A percentile compares a stretch with the other conserved stretches of the same genome.
Evolutionary conservation across 805 yeast genomes (phyloP).

Genomic region (Kodamaea kakaduensis): DNA sequence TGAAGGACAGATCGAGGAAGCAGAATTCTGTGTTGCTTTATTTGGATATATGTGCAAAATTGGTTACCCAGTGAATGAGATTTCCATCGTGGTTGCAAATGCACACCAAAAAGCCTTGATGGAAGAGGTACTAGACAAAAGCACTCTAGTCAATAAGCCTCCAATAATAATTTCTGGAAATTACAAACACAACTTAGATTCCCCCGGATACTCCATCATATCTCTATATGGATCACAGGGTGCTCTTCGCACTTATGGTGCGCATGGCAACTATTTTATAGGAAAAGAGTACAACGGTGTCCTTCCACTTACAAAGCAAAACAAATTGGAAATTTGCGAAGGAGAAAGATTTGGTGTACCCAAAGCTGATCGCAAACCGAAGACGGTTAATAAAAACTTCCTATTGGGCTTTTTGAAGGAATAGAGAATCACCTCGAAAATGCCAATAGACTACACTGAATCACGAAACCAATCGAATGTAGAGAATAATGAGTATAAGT

Average conservation of each 20-base stretch:
- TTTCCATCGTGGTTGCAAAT: slow-evolving; percentile 41
- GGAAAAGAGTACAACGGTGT: slow-evolving; percentile 4
- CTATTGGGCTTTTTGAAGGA: too few relatives aligned
- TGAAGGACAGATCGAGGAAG: slow-evolving; percentile 26
- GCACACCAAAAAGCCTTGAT: slow-evolving; percentile 40
- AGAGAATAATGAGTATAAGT: too few relatives aligned
- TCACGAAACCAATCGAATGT: too few relatives aligned
- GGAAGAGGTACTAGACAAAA: slow-evolving; percentile 32
- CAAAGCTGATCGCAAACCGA: too few relatives aligned
- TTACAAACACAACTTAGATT: slow-evolving; percentile 5
- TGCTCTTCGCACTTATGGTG: slow-evolving; percentile 27
- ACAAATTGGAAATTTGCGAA: slow-evolving; percentile 13
- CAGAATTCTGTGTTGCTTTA: slow-evolving; percentile 43
- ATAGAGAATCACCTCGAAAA: too few relatives aligned
- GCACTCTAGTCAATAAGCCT: slow-evolving; percentile 2
- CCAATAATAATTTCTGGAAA: slow-evolving; percentile 6
- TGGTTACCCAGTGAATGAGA: slow-evolving; percentile 37
- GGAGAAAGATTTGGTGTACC: slow-evolving; percentile 15
- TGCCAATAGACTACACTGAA: too few relatives aligned
- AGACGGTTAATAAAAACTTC: too few relatives aligned
- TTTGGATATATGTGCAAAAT: slow-evolving; percentile 44
- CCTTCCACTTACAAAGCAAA: slow-evolving; percentile 1
- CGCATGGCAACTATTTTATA: slow-evolving; percentile 20
- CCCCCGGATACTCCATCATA: slow-evolving; percentile 10
- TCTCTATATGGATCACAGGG: slow-evolving; percentile 14